Evolutionary conservation across 1,139 yeast species (phyloP), one percentile per base, ranked within the genome.

Genomic region (Taiozyma sp.): DNA sequence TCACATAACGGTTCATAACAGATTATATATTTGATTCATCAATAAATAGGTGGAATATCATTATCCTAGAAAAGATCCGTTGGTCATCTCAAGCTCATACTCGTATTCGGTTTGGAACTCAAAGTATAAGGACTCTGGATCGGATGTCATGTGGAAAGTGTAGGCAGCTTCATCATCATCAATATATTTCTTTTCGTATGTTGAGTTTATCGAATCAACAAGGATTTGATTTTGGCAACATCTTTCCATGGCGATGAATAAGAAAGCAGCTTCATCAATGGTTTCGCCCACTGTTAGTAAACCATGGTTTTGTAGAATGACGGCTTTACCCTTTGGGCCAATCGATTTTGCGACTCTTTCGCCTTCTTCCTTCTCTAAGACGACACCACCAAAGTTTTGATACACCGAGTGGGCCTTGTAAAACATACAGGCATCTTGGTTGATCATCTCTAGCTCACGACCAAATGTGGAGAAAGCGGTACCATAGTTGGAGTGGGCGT

Each of bases 201-300:
- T 58, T 35, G 67, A 63, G 29, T 69, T 43, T 5, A 80, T 76
- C 5, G 82, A 74, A 53, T 84, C 88, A 5, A 81, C 90, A 54
- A 79, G 67, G 59, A 87, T 68, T 67, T 87, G 95, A n/a, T 80
- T 79, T 61, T 85, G 79, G 64, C 95, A 87, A 10, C 80, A 67
- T 61, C 79, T 77, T 63, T 87, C 96, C 79, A 83, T 71, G 54
- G 85, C 70, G 0, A 83, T 76, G 66, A 81, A 87, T 53, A 85
- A 67, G 62, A 81, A 83, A 3, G 93, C 93, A 3, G 95, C 95
- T 69, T 87, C 95, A 62, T 86, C 95, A 11, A 87, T 88, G 1
- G 91, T 86, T 37, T 70, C 57, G 10, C 95, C 96, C 4, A 84
- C 88, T 1, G 95, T 87, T 57, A 88, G 67, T 42, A 87, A 73